These are phyloP conservation scores for Cryptococcus wingfieldii DNA, from an alignment of 1,284 basidiomycete genomes.

Conservation along the genomic window DNA sequence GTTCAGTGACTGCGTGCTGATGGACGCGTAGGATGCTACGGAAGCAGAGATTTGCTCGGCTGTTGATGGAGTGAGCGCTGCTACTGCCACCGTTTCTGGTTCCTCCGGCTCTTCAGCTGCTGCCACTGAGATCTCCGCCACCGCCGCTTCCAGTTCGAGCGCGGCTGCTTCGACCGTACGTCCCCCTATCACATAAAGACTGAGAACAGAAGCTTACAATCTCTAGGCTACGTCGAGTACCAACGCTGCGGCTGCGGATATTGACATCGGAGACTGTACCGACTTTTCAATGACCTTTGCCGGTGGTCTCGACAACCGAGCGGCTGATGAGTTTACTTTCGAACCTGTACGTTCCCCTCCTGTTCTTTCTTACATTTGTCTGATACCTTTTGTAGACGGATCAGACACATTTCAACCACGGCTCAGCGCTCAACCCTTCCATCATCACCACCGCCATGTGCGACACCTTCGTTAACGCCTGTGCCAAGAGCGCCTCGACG, in stretches of 20 bases:
- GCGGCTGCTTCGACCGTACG: background rate
- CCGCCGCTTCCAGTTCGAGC: constrained; percentile 3
- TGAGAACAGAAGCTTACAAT: background rate
- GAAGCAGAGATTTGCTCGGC: constrained; percentile 47
- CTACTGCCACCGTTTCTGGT: constrained; percentile 1
- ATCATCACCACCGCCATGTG: constrained; percentile 53
- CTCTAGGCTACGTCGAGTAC: background rate
- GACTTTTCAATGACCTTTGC: constrained; percentile 58
- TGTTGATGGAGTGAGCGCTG: constrained; percentile 7
- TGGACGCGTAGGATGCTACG: constrained; percentile 53
- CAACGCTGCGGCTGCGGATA: constrained; percentile 6
- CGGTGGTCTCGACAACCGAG: constrained; percentile 57
- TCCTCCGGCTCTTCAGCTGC: background rate
- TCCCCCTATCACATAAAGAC: background rate
- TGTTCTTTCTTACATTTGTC: too few species aligned
- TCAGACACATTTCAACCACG: constrained; percentile 26
- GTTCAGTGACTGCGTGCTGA: too few species aligned
- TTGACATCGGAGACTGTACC: constrained; percentile 25
- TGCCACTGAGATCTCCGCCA: constrained; percentile 4
- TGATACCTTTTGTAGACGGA: constrained; percentile 7
- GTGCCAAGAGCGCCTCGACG: constrained; percentile 29
- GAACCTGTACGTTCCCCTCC: constrained; percentile 1
- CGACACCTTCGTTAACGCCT: constrained; percentile 42
- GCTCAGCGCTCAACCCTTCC: constrained; percentile 53
- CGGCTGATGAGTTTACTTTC: constrained; percentile 52